Conservation (phyloP, 2,329 filamentous ascomycete genomes). For the Apiospora arundinis region DNA sequence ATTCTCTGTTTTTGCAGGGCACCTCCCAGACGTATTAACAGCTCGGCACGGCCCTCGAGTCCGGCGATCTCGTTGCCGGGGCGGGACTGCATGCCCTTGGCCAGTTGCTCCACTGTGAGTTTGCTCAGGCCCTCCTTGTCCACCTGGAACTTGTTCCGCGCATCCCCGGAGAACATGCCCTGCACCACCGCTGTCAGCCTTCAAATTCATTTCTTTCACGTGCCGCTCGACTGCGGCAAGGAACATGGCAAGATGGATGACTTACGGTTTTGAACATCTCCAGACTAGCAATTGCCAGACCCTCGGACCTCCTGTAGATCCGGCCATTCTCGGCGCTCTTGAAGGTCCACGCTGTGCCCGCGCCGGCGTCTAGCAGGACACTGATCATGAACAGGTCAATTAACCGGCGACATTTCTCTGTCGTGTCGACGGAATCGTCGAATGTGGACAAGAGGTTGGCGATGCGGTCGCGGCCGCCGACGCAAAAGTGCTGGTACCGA, state of each 20-base stretch:
- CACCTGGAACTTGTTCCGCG: slow-evolving; percentile 83
- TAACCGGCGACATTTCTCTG: slow-evolving; percentile 76
- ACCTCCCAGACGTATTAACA: slow-evolving; percentile 76
- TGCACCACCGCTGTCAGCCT: slow-evolving; percentile 33
- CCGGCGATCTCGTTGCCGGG: slow-evolving; percentile 83
- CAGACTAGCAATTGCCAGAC: slow-evolving; percentile 64
- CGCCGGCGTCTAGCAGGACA: slow-evolving; percentile 85
- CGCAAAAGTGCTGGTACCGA: slow-evolving; percentile 82
- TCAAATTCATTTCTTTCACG: too few species aligned
- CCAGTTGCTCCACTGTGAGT: slow-evolving; percentile 76
- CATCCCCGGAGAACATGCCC: slow-evolving; percentile 86
- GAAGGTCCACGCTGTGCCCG: slow-evolving; percentile 90
- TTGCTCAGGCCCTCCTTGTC: slow-evolving; percentile 81
- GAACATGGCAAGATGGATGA: slow-evolving; percentile 6
- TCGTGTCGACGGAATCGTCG: slow-evolving; percentile 66
- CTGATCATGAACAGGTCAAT: slow-evolving; percentile 82
- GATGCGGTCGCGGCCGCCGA: slow-evolving; percentile 75
- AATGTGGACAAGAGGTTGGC: slow-evolving; percentile 42
- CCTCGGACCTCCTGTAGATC: slow-evolving; percentile 31
- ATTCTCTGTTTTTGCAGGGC: slow-evolving; percentile 79
- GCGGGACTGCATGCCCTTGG: slow-evolving; percentile 83
- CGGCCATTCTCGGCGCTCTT: slow-evolving; percentile 66
- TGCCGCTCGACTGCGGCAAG: too few species aligned
- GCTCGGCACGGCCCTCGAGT: slow-evolving; percentile 80
- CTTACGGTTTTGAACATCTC: slow-evolving; percentile 89